Conservation (phyloP, 2,329 filamentous ascomycete genomes). For the Microsporum ferrugineum region DNA sequence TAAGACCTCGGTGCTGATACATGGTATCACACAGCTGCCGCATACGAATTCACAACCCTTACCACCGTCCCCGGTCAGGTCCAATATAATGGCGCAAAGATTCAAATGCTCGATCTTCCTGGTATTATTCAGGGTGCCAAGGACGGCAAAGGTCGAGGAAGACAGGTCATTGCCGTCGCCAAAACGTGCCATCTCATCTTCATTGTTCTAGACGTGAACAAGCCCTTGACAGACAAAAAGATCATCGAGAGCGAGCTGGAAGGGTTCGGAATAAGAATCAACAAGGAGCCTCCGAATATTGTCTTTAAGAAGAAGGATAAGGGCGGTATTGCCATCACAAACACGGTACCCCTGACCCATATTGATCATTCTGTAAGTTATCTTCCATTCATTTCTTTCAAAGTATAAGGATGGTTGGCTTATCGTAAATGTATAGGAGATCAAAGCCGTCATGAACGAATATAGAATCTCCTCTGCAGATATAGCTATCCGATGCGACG, state of each 20-base stretch:
- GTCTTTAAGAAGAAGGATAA: slow-evolving; percentile 99
- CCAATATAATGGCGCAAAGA: slow-evolving; percentile 87
- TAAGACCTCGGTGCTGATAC: background rate
- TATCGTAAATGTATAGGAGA: slow-evolving; percentile 46
- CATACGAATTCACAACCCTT: slow-evolving; percentile 97
- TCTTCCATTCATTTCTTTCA: background rate
- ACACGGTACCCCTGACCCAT: slow-evolving; percentile 78
- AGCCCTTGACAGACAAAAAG: slow-evolving; percentile 91
- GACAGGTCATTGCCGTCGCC: slow-evolving; percentile 95
- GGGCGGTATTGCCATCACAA: slow-evolving; percentile 92
- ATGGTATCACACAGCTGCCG: slow-evolving; percentile 49
- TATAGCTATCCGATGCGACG: slow-evolving; percentile 94
- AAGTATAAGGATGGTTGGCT: background rate
- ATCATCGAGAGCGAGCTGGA: slow-evolving; percentile 92
- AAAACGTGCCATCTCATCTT: slow-evolving; percentile 99
- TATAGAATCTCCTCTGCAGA: slow-evolving; percentile 95
- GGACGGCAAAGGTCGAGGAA: slow-evolving; percentile 91
- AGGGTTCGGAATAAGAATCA: slow-evolving; percentile 94
- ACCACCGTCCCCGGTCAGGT: slow-evolving; percentile 96
- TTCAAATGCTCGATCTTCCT: slow-evolving; percentile 95
- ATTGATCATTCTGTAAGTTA: slow-evolving; percentile 63
- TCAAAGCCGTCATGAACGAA: slow-evolving; percentile 94
- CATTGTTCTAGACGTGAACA: slow-evolving; percentile 97
- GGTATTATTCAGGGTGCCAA: slow-evolving; percentile 99
- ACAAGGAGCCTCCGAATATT: slow-evolving; percentile 94